Base-by-base conservation (phyloP, 139 green algal species). In the Micractinium conductrix region DNA sequence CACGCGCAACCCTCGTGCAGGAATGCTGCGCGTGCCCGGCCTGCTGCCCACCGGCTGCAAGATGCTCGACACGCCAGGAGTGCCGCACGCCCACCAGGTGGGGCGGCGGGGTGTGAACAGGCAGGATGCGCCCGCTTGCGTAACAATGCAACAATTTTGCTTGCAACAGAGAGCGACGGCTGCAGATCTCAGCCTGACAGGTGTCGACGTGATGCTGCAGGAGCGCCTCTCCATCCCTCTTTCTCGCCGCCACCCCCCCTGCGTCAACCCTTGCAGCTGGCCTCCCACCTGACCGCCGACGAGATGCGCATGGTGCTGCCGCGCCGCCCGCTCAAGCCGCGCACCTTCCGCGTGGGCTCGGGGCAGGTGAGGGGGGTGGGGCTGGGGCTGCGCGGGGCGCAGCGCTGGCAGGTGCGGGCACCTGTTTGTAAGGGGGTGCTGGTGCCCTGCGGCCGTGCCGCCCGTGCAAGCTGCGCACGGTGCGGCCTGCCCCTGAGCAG, bases 11-110 rank as follows among this genome's bases (percentile, higher is more conserved):
- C 26, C 5, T 4, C 48, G 0, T 80, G 79, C 79, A 91, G 93
- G 96, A 44, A 89, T 99, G 44, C 84, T 99, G 37, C 84, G 87
- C 21, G 92, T 99, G 43, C 62, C 87, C 1, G 94, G 93, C 24
- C 67, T 99, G 69, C 93, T 98, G 80, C 92, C 95, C 30, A 84
- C 88, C 21, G 85, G 91, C 16, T 96, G 83, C 67, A 87, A 88
- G 48, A 91, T 97, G 83, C 90, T 97, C 80, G 97, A 99, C 93
- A 99, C 97, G 0, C 97, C 97, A 22, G 97, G 97, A n/a, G 93
- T 99, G 67, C 87, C 92, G 8, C 97, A 99, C 79, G n/a, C 80
- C 0, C 92, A 95, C 88, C 97, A 99, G 90, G 86, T 21, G 19
- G 43, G 65, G 30, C 53, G 2, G 21, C 93, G 93, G 8, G 82